Base-by-base conservation (phyloP, 495 filamentous ascomycete genomes). In the Hapsidospora chrysogenum region DNA sequence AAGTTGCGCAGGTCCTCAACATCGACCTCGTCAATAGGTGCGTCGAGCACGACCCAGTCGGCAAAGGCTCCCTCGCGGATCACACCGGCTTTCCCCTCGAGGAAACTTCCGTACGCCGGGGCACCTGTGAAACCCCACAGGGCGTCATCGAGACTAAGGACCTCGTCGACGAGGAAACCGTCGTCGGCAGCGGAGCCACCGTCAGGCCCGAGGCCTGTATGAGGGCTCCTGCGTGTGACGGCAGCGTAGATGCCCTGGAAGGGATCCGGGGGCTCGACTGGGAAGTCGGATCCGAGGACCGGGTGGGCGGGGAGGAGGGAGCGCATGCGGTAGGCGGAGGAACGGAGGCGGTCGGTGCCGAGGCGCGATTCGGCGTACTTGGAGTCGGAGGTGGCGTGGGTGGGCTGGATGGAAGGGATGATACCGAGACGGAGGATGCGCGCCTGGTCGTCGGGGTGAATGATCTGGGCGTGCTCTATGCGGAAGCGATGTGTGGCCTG, bases 401-500 rank as follows among this genome's bases (percentile, higher is more conserved):
- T 77, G 1, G 74, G 74, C 44, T 78, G 74, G 42, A 79, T 68
- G n/a, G 64, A 70, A 0, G 74, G 70, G 38, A 78, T 65, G 37
- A 79, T 70, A 9, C 70, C 71, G 11, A 72, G 40, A 9, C 50
- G 49, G 15, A 47, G 44, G 41, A 79, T 66, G 18, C 64, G 58
- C 0, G 35, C 39, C 41, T 76, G 72, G 49, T 78, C 72, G 21
- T 56, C 54, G n/a, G 68, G 68, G 38, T 70, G 62, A 32, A 77
- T 70, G 34, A 78, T 78, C 38, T 79, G 74, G 0, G 67, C 43
- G 50, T 79, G 74, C 43, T 78, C 74, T 45, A 79, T 70, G 41
- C 74, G 65, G 51, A 76, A 70, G 30, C 72, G 63, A 29, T 58
- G 56, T 8, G 26, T 38, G 13, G 42, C 32, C 29, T 72, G 69